Evolutionary conservation across 257 asterid species (phyloP).

Genomic region (Jacaranda copaia): DNA sequence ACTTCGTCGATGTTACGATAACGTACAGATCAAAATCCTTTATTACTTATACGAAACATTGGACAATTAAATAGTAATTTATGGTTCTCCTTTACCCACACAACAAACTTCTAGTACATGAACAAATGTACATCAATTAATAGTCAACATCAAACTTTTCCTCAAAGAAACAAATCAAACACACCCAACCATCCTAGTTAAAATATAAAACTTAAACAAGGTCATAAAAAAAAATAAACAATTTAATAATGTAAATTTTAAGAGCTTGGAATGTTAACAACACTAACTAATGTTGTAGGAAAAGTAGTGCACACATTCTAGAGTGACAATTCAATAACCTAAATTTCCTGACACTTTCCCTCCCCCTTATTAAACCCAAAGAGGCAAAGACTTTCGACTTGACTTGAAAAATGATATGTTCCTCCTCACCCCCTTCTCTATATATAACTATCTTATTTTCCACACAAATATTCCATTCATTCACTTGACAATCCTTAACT

Average conservation of each 20-base stretch:
- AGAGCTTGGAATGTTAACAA: not conserved
- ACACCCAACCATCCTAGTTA: not conserved
- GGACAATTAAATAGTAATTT: too few species aligned
- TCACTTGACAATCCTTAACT: too few species aligned
- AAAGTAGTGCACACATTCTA: not conserved
- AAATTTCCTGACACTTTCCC: conserved; percentile 34
- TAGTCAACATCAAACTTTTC: not conserved
- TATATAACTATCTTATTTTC: conserved; percentile 8
- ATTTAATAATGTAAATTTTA: not conserved
- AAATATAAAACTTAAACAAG: not conserved
- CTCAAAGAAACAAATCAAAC: not conserved
- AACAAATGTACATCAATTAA: not conserved
- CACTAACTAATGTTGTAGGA: not conserved
- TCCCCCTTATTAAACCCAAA: not conserved
- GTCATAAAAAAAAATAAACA: not conserved
- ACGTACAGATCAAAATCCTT: not conserved
- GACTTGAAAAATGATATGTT: not conserved
- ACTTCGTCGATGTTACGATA: not conserved
- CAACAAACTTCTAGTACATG: not conserved
- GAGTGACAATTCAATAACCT: not conserved
- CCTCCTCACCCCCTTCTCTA: not conserved
- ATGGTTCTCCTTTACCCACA: not conserved
- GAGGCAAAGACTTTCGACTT: conserved; percentile 10
- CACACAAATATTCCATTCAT: conserved; percentile 9
- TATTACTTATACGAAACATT: not conserved